Conservation (phyloP, 2,329 filamentous ascomycete genomes). For the Cryphonectria radicalis region DNA sequence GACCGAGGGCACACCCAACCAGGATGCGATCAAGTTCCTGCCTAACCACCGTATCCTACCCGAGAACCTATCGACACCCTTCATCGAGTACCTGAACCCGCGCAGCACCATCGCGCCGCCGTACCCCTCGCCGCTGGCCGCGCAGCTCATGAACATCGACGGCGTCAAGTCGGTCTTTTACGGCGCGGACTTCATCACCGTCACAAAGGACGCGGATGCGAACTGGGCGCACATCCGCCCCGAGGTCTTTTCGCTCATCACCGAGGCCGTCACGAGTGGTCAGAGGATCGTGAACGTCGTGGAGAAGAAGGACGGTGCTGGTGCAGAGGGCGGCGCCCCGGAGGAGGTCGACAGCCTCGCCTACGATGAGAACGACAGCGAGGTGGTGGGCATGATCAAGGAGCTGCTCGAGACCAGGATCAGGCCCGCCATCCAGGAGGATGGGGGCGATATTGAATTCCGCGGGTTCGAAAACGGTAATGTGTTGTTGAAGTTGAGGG, state of each 20-base stretch:
- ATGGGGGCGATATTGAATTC: constrained; percentile 97
- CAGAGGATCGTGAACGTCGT: constrained; percentile 77
- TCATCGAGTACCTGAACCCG: constrained; percentile 89
- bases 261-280: constrained; percentile 84
- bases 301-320: constrained; percentile 56
- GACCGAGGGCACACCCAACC: constrained; percentile 91
- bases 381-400: constrained; percentile 98
- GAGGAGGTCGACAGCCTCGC: constrained; percentile 71
- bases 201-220: constrained; percentile 85
- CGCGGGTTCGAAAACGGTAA: constrained; percentile 84
- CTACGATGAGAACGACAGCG: constrained; percentile 88
- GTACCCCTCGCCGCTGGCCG: constrained; percentile 87
- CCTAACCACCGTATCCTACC: constrained; percentile 89
- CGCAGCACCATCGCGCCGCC: constrained; percentile 87
- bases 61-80: constrained; percentile 70
- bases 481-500: constrained; percentile 84
- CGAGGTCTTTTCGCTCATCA: constrained; percentile 94
- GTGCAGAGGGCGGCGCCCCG: constrained; percentile 45
- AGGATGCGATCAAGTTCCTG: constrained; percentile 95
- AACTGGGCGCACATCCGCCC: constrained; percentile 96
- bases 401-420: constrained; percentile 95
- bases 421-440: constrained; percentile 93
- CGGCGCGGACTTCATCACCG: constrained; percentile 93
- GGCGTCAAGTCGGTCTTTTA: constrained; percentile 96
- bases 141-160: constrained; percentile 89